phyloP scores from a whole-genome alignment of 495 filamentous ascomycete genomes.

The Bathelium albidoporum region DNA sequence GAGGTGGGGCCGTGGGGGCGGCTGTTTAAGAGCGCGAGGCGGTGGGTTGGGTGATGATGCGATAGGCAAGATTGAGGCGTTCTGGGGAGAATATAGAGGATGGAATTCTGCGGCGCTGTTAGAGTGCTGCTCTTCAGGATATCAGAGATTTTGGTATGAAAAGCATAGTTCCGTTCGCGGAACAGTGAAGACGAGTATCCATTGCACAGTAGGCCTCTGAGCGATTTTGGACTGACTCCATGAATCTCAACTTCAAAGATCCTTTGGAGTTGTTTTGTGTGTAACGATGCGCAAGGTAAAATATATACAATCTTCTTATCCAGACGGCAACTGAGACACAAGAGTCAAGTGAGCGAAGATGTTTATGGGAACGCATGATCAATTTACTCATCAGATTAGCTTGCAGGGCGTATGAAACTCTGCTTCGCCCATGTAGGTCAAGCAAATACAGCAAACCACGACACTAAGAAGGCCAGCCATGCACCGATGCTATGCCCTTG shows the following conservation, averaged over 20 bases:
- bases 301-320: too few species aligned
- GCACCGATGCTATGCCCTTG: background rate
- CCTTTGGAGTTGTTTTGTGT: background rate
- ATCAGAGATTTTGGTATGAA: too few species aligned
- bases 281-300: too few species aligned
- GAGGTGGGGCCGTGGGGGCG: conserved; percentile 76
- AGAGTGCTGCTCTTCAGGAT: too few species aligned
- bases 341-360: background rate
- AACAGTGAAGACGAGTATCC: background rate
- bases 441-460: background rate
- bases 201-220: background rate
- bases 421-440: background rate
- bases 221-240: background rate
- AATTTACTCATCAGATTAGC: background rate
- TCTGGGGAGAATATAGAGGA: background rate
- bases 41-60: conserved; percentile 67
- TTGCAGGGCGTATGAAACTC: background rate
- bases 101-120: too few species aligned
- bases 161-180: too few species aligned
- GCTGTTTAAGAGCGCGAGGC: conserved; percentile 43
- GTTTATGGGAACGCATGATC: background rate
- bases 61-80: background rate
- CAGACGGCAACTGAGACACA: too few species aligned
- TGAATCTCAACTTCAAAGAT: too few species aligned
- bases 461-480: background rate